Base-by-base conservation (phyloP, 805 yeast species). In the Kregervanrija pseudodelftensis region DNA sequence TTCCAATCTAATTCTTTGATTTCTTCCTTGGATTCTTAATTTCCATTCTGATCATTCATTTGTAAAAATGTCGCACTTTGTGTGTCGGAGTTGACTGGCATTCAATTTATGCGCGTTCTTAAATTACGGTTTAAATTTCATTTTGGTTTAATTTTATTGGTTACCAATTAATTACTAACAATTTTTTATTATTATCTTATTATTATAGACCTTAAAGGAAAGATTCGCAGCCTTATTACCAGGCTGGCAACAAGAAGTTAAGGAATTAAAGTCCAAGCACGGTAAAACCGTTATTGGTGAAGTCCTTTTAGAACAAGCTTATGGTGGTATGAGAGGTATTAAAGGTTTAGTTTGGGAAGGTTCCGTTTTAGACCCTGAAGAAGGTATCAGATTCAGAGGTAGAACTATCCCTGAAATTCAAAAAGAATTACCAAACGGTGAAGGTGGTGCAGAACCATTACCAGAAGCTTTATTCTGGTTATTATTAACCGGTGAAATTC, bases 161-260 rank as follows among this genome's bases (percentile, higher is more conserved):
- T 33, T 14, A 12, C 17, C 8, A 11, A 17, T n/a, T 10, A 11
- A 17, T n/a, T 17, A 40, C 44, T 35, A 31, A 43, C 43, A 28
- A n/a, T n/a, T n/a, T n/a, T n/a, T 11, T 12, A 8, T 17, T 22
- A 36, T 13, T 33, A 13, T 32, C 33, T 32, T 36, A 41, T 43
- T 38, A 42, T 40, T 61, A 44, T 63, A 77, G 75, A 82, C 96
- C 53, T 77, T 93, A 60, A 93, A 93, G 71, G 95, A 93, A 70
- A 82, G 95, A 66, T 90, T 93, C 65, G 95, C 89, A 46, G 95
- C 87, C 64, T 74, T 87, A 55, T 79, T 90, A 66, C 98, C 98
- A 55, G 89, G 78, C 61, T 86, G 86, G 74, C 85, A 85, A 57
- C 96, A 88, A 68, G 87, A 89, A 73, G 83, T 93, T 69, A 85